These are phyloP conservation scores for Rutstroemia sp. DNA, from an alignment of 2,329 filamentous ascomycete species.

Conservation along the genomic window DNA sequence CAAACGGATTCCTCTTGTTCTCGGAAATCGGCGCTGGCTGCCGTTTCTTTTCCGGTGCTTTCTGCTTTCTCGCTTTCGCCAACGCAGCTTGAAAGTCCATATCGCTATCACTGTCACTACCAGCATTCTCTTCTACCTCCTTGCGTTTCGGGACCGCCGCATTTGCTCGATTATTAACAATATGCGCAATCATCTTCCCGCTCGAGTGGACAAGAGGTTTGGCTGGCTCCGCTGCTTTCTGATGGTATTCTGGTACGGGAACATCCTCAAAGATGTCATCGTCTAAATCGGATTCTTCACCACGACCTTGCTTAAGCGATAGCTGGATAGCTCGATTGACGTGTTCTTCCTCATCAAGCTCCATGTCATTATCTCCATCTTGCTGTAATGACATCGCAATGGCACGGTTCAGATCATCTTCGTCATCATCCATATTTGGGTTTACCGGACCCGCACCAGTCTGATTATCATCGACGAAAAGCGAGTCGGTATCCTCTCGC, in stretches of 20 bases:
- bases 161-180: slow-evolving; percentile 67
- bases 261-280: slow-evolving; percentile 42
- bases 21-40: slow-evolving; percentile 33
- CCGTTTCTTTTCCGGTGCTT: slow-evolving; percentile 36
- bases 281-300: slow-evolving; percentile 28
- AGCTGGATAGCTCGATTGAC: slow-evolving; percentile 76
- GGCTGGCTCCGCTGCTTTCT: slow-evolving; percentile 43
- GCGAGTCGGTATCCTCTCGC: slow-evolving; percentile 20
- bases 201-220: slow-evolving; percentile 44
- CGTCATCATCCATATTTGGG: slow-evolving; percentile 1
- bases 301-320: slow-evolving; percentile 64
- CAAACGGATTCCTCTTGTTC: slow-evolving; percentile 58
- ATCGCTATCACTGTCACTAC: slow-evolving; percentile 60
- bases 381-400: slow-evolving; percentile 59
- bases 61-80: slow-evolving; percentile 59
- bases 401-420: slow-evolving; percentile 9
- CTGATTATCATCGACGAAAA: slow-evolving; percentile 24
- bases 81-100: slow-evolving; percentile 74
- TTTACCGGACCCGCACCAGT: slow-evolving; percentile 9
- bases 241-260: slow-evolving; percentile 46
- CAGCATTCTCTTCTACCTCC: slow-evolving; percentile 26
- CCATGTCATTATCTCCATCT: slow-evolving; percentile 17
- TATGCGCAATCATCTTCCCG: slow-evolving; percentile 60
- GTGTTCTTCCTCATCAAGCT: slow-evolving; percentile 62
- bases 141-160: slow-evolving; percentile 44